A percentile compares a stretch with the other conserved stretches of the same genome.
phyloP scores from a whole-genome alignment of 768 basidiomycete species.

The Phaeotremella fagi region DNA sequence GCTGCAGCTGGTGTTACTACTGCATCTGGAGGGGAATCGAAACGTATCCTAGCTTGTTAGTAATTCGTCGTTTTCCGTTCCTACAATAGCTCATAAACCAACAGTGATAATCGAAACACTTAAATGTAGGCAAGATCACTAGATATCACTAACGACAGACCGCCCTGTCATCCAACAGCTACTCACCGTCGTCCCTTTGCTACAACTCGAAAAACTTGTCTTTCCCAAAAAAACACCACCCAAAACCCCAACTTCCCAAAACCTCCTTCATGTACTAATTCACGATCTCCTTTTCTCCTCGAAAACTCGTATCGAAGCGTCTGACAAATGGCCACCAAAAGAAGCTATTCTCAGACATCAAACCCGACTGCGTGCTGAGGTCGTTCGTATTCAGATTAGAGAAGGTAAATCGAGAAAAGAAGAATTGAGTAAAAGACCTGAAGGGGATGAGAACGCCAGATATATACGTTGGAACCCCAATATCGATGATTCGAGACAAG shows the following conservation, averaged over 20 bases:
- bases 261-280: conserved; percentile 76
- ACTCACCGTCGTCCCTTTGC: conserved; percentile 62
- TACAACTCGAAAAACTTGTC: conserved; percentile 69
- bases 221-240: conserved; percentile 52
- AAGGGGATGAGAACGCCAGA: conserved; percentile 37
- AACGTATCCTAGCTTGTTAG: conserved; percentile 46
- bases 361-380: conserved; percentile 78
- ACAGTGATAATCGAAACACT: conserved; percentile 83
- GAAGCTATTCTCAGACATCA: conserved; percentile 83
- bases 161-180: conserved; percentile 68
- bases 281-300: conserved; percentile 81
- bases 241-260: conserved; percentile 53
- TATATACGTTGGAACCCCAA: conserved; percentile 49
- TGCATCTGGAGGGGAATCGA: conserved; percentile 33
- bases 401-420: conserved; percentile 40
- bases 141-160: conserved; percentile 54
- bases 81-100: too few relatives aligned
- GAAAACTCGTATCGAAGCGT: conserved; percentile 72
- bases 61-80: too few relatives aligned
- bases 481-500: conserved; percentile 23
- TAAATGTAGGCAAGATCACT: conserved; percentile 62
- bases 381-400: conserved; percentile 54
- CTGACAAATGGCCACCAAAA: conserved; percentile 78
- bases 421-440: conserved; percentile 42
- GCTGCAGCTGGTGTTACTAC: conserved; percentile 52